Evolutionary conservation across 345 rosid genomes (phyloP).

Genomic region (Lepidium sativum): DNA sequence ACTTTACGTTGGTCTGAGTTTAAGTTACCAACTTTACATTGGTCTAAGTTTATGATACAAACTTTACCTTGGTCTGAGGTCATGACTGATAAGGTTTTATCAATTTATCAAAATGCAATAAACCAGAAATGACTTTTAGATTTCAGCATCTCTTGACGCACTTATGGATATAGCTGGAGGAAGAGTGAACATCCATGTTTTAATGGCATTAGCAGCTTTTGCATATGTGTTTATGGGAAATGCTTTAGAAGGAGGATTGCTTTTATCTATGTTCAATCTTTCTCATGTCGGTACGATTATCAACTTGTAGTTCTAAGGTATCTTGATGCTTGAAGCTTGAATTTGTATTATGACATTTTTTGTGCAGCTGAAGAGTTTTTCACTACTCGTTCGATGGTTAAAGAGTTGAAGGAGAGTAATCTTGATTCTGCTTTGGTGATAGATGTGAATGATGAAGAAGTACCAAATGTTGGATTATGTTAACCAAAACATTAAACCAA

Average conservation of each 20-base stretch:
- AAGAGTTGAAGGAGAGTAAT: slow-evolving; percentile 74
- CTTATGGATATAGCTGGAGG: slow-evolving; percentile 74
- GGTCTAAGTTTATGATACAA: no score
- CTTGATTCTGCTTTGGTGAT: slow-evolving; percentile 69
- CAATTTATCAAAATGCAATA: not conserved
- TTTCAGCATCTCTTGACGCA: slow-evolving; percentile 84
- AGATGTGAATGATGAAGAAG: slow-evolving; percentile 43
- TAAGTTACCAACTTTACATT: no score
- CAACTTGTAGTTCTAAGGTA: not conserved
- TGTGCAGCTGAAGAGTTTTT: slow-evolving; percentile 81
- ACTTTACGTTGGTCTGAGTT: no score
- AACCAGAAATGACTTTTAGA: slow-evolving; percentile 26
- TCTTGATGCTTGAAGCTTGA: not conserved
- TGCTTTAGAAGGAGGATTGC: slow-evolving; percentile 80
- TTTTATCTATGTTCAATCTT: slow-evolving; percentile 86
- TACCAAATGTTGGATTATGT: no score
- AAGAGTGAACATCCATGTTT: slow-evolving; percentile 84
- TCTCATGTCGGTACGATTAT: slow-evolving; percentile 61
- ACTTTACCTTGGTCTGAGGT: no score
- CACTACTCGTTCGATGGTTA: slow-evolving; percentile 74
- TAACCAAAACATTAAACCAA: no score
- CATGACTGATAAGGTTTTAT: not conserved
- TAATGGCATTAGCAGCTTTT: slow-evolving; percentile 87
- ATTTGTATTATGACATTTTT: not conserved
- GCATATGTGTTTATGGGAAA: slow-evolving; percentile 86